A percentile compares a stretch with the other conserved stretches of the same genome.
phyloP scores from a whole-genome alignment of 2,329 filamentous ascomycete species.

The Polytolypa hystricis region DNA sequence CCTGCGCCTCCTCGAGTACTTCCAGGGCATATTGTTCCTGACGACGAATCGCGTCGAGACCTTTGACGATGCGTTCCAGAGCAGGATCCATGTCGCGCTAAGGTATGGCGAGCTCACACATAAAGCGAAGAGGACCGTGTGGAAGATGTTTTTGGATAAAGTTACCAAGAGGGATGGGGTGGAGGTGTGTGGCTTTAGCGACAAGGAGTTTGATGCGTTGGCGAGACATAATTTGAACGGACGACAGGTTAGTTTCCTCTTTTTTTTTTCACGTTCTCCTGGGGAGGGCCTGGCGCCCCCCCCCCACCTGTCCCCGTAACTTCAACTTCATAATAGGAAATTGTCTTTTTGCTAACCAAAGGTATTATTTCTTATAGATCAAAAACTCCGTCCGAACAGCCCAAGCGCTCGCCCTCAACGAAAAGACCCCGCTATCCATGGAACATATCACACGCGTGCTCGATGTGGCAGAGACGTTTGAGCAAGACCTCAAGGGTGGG shows the following conservation, averaged over 20 bases:
- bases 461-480: slow-evolving; percentile 74
- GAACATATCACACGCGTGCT: slow-evolving; percentile 69
- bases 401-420: slow-evolving; percentile 69
- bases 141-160: slow-evolving; percentile 70
- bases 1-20: slow-evolving; percentile 76
- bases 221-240: slow-evolving; percentile 60
- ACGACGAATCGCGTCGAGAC: slow-evolving; percentile 80
- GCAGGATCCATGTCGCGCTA: slow-evolving; percentile 73
- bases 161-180: slow-evolving; percentile 55
- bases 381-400: slow-evolving; percentile 80
- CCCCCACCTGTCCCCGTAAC: no score
- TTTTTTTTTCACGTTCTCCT: not conserved
- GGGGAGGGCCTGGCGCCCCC: no score
- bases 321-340: no score
- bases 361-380: no score
- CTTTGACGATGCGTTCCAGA: slow-evolving; percentile 85
- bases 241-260: slow-evolving; percentile 42
- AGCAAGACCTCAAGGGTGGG: slow-evolving; percentile 71
- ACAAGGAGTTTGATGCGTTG: slow-evolving; percentile 55
- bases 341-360: no score
- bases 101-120: slow-evolving; percentile 63
- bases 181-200: slow-evolving; percentile 36
- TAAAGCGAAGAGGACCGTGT: slow-evolving; percentile 67
- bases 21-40: slow-evolving; percentile 80
- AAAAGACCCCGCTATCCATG: slow-evolving; percentile 61